Percentiles rank a stretch among this genome's conserved stretches.
Conservation (phyloP, 2,329 filamentous ascomycete species). For the Chaetomiaceae sp. region DNA sequence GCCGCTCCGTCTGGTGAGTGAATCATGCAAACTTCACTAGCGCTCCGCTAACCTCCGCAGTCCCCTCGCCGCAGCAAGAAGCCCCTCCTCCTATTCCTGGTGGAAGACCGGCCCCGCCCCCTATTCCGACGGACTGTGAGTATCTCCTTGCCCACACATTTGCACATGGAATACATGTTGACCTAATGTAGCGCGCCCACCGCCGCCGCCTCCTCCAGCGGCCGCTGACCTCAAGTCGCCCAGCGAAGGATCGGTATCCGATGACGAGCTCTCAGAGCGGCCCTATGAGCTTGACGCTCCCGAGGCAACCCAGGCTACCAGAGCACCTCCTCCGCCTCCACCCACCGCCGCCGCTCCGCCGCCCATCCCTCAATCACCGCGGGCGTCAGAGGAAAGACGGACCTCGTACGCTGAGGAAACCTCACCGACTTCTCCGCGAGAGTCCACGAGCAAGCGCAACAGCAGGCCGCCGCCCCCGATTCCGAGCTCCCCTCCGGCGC, state of each 20-base stretch:
- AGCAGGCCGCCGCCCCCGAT: conserved; percentile 59
- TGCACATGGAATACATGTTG: conserved; percentile 24
- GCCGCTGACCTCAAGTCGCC: conserved; percentile 56
- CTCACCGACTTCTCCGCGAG: conserved; percentile 38
- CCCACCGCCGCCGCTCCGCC: conserved; percentile 40
- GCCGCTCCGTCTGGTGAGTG: conserved; percentile 34
- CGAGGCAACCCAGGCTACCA: conserved; percentile 31
- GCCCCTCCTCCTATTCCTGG: conserved; percentile 45
- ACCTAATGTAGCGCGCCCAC: conserved; percentile 54
- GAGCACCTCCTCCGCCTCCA: conserved; percentile 44
- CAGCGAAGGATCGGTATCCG: conserved; percentile 77
- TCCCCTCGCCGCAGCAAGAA: conserved; percentile 29
- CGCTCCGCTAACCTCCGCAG: conserved; percentile 24
- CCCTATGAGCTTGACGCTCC: conserved; percentile 41
- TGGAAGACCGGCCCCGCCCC: conserved; percentile 52
- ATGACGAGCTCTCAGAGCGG: conserved; percentile 72
- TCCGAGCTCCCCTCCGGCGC: conserved; percentile 48
- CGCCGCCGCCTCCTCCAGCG: conserved; percentile 47
- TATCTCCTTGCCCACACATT: background rate
- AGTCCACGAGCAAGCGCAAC: conserved; percentile 47
- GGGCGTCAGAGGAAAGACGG: conserved; percentile 35
- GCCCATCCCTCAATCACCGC: conserved; percentile 33
- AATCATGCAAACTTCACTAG: background rate
- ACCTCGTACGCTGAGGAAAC: conserved; percentile 29
- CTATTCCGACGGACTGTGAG: conserved; percentile 59